Conservation (phyloP, 495 filamentous ascomycete genomes). For the Umbilicaria muhlenbergii region DNA sequence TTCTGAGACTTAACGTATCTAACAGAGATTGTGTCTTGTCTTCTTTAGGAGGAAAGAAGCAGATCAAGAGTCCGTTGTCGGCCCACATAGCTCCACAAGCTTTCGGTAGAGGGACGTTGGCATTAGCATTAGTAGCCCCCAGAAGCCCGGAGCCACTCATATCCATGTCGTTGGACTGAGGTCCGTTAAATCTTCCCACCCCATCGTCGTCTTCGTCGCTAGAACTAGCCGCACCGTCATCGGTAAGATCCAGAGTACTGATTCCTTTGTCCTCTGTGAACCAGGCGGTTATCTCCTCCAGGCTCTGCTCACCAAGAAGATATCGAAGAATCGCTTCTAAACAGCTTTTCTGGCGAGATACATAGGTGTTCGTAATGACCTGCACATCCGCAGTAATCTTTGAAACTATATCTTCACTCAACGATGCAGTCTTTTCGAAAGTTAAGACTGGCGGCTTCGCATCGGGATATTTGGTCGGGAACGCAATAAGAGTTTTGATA, state of each 20-base stretch:
- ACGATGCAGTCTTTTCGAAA: slow-evolving; percentile 63
- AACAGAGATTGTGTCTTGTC: slow-evolving; percentile 52
- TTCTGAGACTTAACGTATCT: slow-evolving; percentile 41
- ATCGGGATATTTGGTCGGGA: slow-evolving; percentile 65
- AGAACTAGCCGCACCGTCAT: slow-evolving; percentile 49
- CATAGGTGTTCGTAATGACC: slow-evolving; percentile 52
- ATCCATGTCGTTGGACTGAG: slow-evolving; percentile 26
- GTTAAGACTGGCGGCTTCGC: slow-evolving; percentile 46
- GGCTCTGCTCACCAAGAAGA: slow-evolving; percentile 65
- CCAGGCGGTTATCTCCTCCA: slow-evolving; percentile 58
- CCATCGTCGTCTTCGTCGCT: slow-evolving; percentile 73
- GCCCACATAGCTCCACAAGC: slow-evolving; percentile 66
- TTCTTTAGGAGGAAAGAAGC: slow-evolving; percentile 75
- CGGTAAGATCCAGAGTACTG: slow-evolving; percentile 32
- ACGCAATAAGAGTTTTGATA: slow-evolving; percentile 63
- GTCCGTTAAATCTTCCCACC: slow-evolving; percentile 34
- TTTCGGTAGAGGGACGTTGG: slow-evolving; percentile 60
- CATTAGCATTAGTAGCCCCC: slow-evolving; percentile 47
- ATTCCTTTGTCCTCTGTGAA: slow-evolving; percentile 41
- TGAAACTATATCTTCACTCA: slow-evolving; percentile 50
- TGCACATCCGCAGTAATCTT: slow-evolving; percentile 52
- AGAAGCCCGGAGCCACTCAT: slow-evolving; percentile 37
- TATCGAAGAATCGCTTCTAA: slow-evolving; percentile 72
- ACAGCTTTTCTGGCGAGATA: slow-evolving; percentile 55
- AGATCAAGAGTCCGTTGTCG: slow-evolving; percentile 61